Evolutionary conservation across 805 yeast genomes (phyloP).

Genomic region (Helenozyma rhizophorensis): DNA sequence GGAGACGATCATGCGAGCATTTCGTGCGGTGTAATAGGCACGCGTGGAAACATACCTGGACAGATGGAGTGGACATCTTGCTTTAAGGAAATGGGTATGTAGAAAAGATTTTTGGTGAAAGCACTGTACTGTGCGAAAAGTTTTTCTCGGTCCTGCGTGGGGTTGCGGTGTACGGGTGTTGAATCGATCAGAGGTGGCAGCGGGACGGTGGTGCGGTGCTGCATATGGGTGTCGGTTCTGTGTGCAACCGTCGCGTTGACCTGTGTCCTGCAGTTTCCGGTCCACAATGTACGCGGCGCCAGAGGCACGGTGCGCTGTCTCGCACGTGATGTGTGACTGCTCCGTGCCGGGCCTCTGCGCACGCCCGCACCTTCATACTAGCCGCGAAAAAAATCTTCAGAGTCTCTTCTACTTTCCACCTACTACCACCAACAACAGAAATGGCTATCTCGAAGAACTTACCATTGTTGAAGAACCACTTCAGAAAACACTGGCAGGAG

Average conservation of each 20-base stretch:
- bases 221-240: too few species aligned
- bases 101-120: slow-evolving; percentile 21
- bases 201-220: too few species aligned
- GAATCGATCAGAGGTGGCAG: neutral
- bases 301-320: slow-evolving; percentile 1
- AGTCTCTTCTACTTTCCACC: slow-evolving; percentile 11
- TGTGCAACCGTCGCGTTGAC: too few species aligned
- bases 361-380: slow-evolving; percentile 1
- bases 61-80: slow-evolving; percentile 77
- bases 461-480: slow-evolving; percentile 99
- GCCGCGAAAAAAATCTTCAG: slow-evolving; percentile 5
- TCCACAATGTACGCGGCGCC: slow-evolving; percentile 4
- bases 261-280: slow-evolving; percentile 1
- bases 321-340: slow-evolving; percentile 14
- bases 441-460: slow-evolving; percentile 97
- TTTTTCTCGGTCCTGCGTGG: slow-evolving; percentile 10
- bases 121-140: slow-evolving; percentile 10
- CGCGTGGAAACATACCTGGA: slow-evolving; percentile 72
- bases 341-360: neutral
- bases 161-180: slow-evolving; percentile 1
- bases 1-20: too few species aligned
- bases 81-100: slow-evolving; percentile 41
- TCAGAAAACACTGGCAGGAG: slow-evolving; percentile 99
- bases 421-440: slow-evolving; percentile 16
- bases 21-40: too few species aligned